Percentiles rank a stretch among this genome's conserved stretches.
These are phyloP conservation scores for Phytophthora tubulina DNA, from an alignment of 352 stramenopile genomes.

Conservation along the genomic window DNA sequence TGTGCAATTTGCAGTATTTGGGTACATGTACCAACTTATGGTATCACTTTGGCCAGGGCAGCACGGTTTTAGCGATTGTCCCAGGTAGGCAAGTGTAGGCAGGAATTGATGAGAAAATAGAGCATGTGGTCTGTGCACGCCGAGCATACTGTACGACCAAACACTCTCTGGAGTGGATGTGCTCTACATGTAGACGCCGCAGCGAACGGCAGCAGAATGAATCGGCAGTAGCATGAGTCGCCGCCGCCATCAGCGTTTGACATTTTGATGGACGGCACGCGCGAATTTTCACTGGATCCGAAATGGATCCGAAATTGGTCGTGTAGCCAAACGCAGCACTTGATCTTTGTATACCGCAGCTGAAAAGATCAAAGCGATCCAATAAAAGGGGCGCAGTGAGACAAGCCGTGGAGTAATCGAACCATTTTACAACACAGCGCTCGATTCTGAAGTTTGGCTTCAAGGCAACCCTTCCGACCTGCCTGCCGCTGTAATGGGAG, in stretches of 20 bases:
- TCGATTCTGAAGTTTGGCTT: background rate
- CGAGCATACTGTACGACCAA: slow-evolving; percentile 9
- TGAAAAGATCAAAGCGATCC: slow-evolving; percentile 14
- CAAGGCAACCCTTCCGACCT: background rate
- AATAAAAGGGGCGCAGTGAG: slow-evolving; percentile 21
- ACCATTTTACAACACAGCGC: slow-evolving; percentile 8
- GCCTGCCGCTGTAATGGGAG: background rate
- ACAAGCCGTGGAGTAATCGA: slow-evolving; percentile 10
- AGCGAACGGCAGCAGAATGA: no score
- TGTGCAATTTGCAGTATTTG: background rate
- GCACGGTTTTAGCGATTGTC: slow-evolving; percentile 1
- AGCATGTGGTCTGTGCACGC: slow-evolving; percentile 12
- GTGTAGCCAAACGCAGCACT: slow-evolving; percentile 23
- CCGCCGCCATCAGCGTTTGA: no score
- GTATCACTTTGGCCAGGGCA: background rate
- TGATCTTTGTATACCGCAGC: slow-evolving; percentile 10
- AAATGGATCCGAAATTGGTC: slow-evolving; percentile 1
- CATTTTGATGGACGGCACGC: slow-evolving; percentile 25
- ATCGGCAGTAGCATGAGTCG: no score
- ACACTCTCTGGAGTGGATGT: slow-evolving; percentile 10
- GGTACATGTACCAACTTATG: background rate
- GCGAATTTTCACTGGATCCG: slow-evolving; percentile 25
- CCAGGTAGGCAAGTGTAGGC: slow-evolving; percentile 23
- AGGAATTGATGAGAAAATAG: slow-evolving; percentile 24
- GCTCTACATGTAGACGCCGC: no score